Evolutionary conservation across 257 asterid species (phyloP), one percentile per base, ranked within the genome.

Genomic region (Lavandula angustifolia): DNA sequence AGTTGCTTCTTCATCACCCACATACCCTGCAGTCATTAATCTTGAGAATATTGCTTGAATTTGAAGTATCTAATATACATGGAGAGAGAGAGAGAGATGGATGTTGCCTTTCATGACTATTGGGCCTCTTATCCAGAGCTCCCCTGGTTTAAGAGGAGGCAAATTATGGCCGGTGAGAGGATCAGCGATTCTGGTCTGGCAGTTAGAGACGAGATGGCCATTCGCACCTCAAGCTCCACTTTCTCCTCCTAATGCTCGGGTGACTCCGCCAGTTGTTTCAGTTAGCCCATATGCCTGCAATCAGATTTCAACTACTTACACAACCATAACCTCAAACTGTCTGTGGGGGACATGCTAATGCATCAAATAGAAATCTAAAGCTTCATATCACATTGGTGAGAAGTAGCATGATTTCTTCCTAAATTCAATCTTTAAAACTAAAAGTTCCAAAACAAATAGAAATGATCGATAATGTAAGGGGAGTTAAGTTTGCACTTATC

Each of bases 1-100:
- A 27, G 87, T 81, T 67, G 85, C 91, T 75, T 76, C 85, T 77
- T 64, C 72, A 57, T 84, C 83, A 44, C 74, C 85, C 50, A 73
- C 75, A 75, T 81, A 84, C 5, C 81, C 89, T 83, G 73, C 76
- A 69, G 16, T 37, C 48, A 17, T 4, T 7, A 2, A 5, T 6
- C 9, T 18, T 1, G 3, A 11, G n/a, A 40, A 6, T 10, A 37
- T 60, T 5, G 17, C 33, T 14, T 58, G 2, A n/a, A 37, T 2
- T 35, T 4, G 34, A 9, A 17, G 27, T 22, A 22, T 22, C 53
- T 48, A 32, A 11, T 10, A 43, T 3, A 1, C 16, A 10, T 43
- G n/a, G n/a, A n/a, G n/a, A n/a, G n/a, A n/a, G 18, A 60, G 9
- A 63, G 59, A 38, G 57, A 48, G 33, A 46, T 12, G 49, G 4